Base-by-base conservation (phyloP, 352 stramenopile genomes). In the Pythium sp. region DNA sequence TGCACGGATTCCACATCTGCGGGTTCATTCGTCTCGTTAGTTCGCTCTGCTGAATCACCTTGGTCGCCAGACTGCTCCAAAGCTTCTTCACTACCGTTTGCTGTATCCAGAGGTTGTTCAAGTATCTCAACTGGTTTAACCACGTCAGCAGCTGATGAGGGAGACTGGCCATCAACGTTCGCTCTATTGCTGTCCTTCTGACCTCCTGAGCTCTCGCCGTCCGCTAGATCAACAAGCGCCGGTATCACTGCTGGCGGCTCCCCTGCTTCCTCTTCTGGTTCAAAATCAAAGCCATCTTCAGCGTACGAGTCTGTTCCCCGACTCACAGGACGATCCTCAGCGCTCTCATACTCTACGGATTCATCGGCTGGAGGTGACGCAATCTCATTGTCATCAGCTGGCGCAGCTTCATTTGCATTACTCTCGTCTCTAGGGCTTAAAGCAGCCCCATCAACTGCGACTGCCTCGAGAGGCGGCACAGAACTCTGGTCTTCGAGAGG, bases 271-370 rank as follows among this genome's bases (percentile, higher is more conserved):
- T 49, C 58, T 11, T 64, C 66, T 8, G 55, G 36, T 12, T 67
- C 59, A 38, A 56, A 56, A 20, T 67, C 66, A 41, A 71, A 71
- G 20, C 58, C 53, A 6, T 67, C 66, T 8, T 67, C 66, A 14
- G 59, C 66, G 24, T 67, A 71, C 53, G 66, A 58, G 28, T 71
- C 59, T 55, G 41, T 49, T 18, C 60, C 65, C 26, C 49, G 58
- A 30, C 47, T 71, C 41, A 38, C 49, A 9, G 58, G 51, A 22
- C 66, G 66, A 28, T 71, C 66, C 7, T 26, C 38, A 15, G n/a
- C 15, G 32, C 28, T 36, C 4, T 70, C 47, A 30, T 6, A 34
- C 22, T 65, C 57, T 22, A 11, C 20, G 18, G 46, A 24, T 4
- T 11, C 32, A 24, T 59, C 41, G 30, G 9, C 24, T 46, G 56